These are phyloP conservation scores for Senna tora DNA, from an alignment of 306 rosid genomes.

Conservation along the genomic window DNA sequence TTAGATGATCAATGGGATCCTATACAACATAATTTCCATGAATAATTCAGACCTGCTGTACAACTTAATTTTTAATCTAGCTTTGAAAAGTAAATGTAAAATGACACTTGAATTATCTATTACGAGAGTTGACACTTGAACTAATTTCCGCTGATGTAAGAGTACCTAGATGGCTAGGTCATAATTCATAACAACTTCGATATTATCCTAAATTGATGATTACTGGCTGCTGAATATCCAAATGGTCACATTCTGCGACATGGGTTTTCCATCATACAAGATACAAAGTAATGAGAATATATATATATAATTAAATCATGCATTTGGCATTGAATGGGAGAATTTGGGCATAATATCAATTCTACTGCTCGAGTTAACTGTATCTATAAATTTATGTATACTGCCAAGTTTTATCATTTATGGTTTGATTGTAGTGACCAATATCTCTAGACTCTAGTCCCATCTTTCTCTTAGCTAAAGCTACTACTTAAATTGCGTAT, in stretches of 20 bases:
- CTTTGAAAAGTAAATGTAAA: background rate
- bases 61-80: constrained; percentile 2
- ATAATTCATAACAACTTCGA: constrained; percentile 5
- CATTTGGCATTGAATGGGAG: background rate
- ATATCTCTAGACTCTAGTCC: constrained; percentile 10
- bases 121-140: background rate
- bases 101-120: constrained; percentile 22
- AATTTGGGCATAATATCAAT: background rate
- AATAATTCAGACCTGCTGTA: constrained; percentile 12
- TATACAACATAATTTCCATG: background rate
- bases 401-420: background rate
- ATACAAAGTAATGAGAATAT: background rate
- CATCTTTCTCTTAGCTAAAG: background rate
- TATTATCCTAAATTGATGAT: background rate
- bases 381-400: background rate
- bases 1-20: constrained; percentile 14
- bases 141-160: background rate
- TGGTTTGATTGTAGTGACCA: constrained; percentile 8
- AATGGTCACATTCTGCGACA: background rate
- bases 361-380: background rate
- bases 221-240: constrained; percentile 10
- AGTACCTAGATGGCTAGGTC: background rate
- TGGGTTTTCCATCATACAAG: background rate
- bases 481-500: background rate
- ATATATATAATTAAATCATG: no score